Percentiles rank a stretch among this genome's conserved stretches.
phyloP scores from a whole-genome alignment of 768 basidiomycete genomes.

The Rhodotorula kratochvilovae region DNA sequence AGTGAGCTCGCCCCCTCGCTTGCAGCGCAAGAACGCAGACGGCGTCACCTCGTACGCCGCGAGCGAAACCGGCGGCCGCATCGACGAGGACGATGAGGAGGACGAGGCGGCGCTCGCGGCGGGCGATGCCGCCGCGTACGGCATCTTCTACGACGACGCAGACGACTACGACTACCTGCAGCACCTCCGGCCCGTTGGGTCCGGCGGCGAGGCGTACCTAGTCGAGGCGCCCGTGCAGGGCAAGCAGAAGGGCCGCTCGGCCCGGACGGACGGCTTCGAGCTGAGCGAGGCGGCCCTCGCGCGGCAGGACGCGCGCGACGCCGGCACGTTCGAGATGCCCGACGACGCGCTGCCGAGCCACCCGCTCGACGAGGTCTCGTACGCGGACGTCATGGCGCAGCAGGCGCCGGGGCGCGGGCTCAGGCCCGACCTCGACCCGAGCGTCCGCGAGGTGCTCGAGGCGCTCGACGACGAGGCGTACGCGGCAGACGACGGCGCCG shows the following conservation, averaged over 20 bases:
- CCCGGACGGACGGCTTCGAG: conserved; percentile 54
- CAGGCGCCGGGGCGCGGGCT: conserved; percentile 57
- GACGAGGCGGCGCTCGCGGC: conserved; percentile 56
- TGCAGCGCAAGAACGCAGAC: not conserved
- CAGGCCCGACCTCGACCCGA: conserved; percentile 93
- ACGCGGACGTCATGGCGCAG: conserved; percentile 51
- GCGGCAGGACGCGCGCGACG: conserved; percentile 54
- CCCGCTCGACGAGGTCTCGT: conserved; percentile 55
- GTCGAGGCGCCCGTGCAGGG: conserved; percentile 63
- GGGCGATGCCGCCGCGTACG: conserved; percentile 84
- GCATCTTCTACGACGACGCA: conserved; percentile 89
- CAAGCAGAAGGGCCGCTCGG: conserved; percentile 48
- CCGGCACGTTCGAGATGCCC: conserved; percentile 65
- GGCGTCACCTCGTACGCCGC: conserved; percentile 4
- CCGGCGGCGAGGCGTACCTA: conserved; percentile 69
- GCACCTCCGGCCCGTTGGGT: conserved; percentile 75
- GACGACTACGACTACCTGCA: conserved; percentile 94
- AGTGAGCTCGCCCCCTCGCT: not conserved
- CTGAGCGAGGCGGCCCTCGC: conserved; percentile 22
- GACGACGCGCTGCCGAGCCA: conserved; percentile 63
- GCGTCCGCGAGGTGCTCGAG: conserved; percentile 83
- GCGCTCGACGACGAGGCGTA: conserved; percentile 95
- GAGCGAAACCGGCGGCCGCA: not conserved
- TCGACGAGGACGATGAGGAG: conserved; percentile 58
- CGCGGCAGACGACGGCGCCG: conserved; percentile 64